phyloP scores from a whole-genome alignment of 1,139 yeast species.

The Suhomyces yuchorum region DNA sequence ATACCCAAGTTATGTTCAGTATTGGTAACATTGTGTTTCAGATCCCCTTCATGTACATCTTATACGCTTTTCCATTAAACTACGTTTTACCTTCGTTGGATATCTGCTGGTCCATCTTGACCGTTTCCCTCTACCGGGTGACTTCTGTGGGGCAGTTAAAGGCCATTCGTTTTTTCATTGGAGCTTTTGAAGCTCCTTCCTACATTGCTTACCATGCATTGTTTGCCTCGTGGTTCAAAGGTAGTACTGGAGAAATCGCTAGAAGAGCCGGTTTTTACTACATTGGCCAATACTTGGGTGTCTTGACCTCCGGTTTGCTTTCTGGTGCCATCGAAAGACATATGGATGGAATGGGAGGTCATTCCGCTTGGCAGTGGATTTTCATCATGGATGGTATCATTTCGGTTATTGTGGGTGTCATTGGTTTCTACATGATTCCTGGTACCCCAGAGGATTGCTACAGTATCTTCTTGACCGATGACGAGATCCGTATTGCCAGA shows the following conservation, averaged over 20 bases:
- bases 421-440: slow-evolving; percentile 65
- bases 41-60: slow-evolving; percentile 48
- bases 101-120: slow-evolving; percentile 66
- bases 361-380: slow-evolving; percentile 74
- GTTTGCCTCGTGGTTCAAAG: slow-evolving; percentile 62
- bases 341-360: slow-evolving; percentile 50
- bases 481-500: slow-evolving; percentile 65
- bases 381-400: slow-evolving; percentile 67
- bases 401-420: slow-evolving; percentile 59
- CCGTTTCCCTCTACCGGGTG: slow-evolving; percentile 55
- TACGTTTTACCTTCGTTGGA: slow-evolving; percentile 61
- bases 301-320: slow-evolving; percentile 62
- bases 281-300: slow-evolving; percentile 61
- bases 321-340: slow-evolving; percentile 59
- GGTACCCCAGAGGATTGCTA: slow-evolving; percentile 68
- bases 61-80: slow-evolving; percentile 53
- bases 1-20: slow-evolving; percentile 59
- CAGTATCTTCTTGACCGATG: slow-evolving; percentile 58
- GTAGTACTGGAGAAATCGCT: slow-evolving; percentile 53
- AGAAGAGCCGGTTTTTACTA: slow-evolving; percentile 64
- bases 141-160: slow-evolving; percentile 50
- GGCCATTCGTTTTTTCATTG: slow-evolving; percentile 61
- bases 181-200: slow-evolving; percentile 62
- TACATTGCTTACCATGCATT: slow-evolving; percentile 63
- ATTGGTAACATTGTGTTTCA: slow-evolving; percentile 64